Base-by-base conservation (phyloP, 2,329 filamentous ascomycete genomes). In the Ophiostoma sp. region DNA sequence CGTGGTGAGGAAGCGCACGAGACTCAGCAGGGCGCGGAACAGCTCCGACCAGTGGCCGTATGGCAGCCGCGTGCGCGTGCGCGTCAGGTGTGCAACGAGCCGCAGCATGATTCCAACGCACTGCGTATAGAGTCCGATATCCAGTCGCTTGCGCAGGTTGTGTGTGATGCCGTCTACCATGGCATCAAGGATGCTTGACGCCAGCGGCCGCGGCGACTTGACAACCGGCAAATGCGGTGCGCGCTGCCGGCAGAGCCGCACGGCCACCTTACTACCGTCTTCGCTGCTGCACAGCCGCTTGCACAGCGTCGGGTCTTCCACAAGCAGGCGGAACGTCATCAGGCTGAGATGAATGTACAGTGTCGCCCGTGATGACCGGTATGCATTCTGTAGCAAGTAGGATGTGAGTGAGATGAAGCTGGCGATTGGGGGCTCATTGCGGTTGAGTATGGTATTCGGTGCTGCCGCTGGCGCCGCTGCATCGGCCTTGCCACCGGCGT, bases 11-110 rank as follows among this genome's bases (percentile, higher is more conserved):
- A 99, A 99, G 62, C 93, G 90, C 73, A 97, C 88, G 31, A 99
- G 89, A 5, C 92, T 90, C 13, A 98, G 85, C 3, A 99, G 83
- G 1, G 92, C 92, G 68, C 94, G 89, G 88, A 97, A 99, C 36
- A 99, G 86, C 76, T 98, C 94, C 0, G 93, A 89, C 95, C 95
- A 99, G 80, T 99, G 95, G 8, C n/a, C 6, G 78, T 97, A 97
- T 20, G 84, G 80, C 23, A 98, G 84, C 44, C 95, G 90, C 41
- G 90, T 93, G 75, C 93, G 89, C 67, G 90, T 91, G 73, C 91
- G 89, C 64, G 92, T 92, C 54, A 98, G 86, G 77, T 94, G 92
- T 7, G 93, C 93, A 52, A 98, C 85, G 68, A 96, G 83, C 62
- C 94, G 90, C 69, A 96, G 84, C 74, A 97, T 84, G 72, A 97